Evolutionary conservation across 495 filamentous ascomycete species (phyloP).

Genomic region (Lasiosphaeriaceae sp.): DNA sequence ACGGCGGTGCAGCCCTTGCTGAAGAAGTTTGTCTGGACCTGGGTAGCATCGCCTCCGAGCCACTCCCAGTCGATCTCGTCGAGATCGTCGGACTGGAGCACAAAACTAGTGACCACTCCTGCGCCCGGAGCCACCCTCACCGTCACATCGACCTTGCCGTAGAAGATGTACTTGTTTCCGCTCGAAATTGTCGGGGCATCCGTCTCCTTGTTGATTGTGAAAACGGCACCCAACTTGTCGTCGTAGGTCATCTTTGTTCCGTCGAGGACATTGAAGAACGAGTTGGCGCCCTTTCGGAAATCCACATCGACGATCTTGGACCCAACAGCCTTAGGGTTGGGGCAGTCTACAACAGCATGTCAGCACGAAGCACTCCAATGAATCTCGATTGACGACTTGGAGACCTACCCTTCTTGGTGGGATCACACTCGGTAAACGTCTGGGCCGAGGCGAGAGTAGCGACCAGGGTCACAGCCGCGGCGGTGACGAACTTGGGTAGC

Average conservation of each 20-base stretch:
- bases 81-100: constrained; percentile 84
- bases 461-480: constrained; percentile 38
- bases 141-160: constrained; percentile 66
- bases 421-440: constrained; percentile 74
- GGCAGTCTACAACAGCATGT: constrained; percentile 45
- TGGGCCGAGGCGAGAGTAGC: constrained; percentile 57
- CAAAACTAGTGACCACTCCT: constrained; percentile 78
- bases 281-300: constrained; percentile 64
- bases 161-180: constrained; percentile 69
- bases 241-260: constrained; percentile 60
- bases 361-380: neutral
- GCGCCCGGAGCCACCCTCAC: constrained; percentile 62
- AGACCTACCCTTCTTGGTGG: constrained; percentile 59
- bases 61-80: constrained; percentile 97
- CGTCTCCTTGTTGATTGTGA: constrained; percentile 68
- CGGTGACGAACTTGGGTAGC: constrained; percentile 38
- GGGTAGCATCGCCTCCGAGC: constrained; percentile 57
- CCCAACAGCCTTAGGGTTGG: constrained; percentile 70
- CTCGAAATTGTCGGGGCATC: constrained; percentile 72
- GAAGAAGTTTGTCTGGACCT: constrained; percentile 91
- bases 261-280: constrained; percentile 62
- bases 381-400: neutral
- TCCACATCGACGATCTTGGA: constrained; percentile 60
- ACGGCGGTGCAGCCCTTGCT: constrained; percentile 79
- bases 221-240: constrained; percentile 63